phyloP scores from a whole-genome alignment of 163 green algal species.

The Prototheca wickerhamii region DNA sequence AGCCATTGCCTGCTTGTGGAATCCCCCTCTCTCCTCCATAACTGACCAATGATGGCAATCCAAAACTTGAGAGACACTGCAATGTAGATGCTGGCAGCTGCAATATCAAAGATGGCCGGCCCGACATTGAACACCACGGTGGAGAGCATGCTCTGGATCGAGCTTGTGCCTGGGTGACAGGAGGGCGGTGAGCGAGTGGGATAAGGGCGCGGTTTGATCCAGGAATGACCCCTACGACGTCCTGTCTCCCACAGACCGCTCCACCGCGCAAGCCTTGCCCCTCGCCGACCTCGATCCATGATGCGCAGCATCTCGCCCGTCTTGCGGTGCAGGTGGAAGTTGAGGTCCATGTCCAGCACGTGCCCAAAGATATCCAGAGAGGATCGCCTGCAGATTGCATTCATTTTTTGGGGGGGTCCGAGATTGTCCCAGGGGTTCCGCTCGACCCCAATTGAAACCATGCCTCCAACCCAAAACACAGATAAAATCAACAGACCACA shows the following conservation, averaged over 20 bases:
- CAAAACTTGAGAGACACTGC: slow-evolving; percentile 53
- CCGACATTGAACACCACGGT: slow-evolving; percentile 72
- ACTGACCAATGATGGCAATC: slow-evolving; percentile 66
- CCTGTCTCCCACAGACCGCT: not conserved
- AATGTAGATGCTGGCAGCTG: slow-evolving; percentile 62
- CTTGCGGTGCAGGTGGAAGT: slow-evolving; percentile 71
- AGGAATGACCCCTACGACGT: not conserved
- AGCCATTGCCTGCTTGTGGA: too few relatives aligned
- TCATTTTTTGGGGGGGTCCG: too few relatives aligned
- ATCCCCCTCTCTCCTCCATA: too few relatives aligned
- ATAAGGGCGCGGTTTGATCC: not conserved
- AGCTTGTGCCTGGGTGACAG: slow-evolving; percentile 9
- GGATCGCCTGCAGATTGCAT: slow-evolving; percentile 49
- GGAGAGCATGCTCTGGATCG: slow-evolving; percentile 63
- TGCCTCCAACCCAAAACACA: not conserved
- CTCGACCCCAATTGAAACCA: not conserved
- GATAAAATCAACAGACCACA: not conserved
- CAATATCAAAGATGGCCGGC: slow-evolving; percentile 62
- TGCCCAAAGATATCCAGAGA: slow-evolving; percentile 68
- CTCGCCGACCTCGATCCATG: slow-evolving; percentile 55
- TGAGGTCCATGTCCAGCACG: slow-evolving; percentile 70
- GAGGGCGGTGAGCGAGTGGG: too few relatives aligned
- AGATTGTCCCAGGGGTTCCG: too few relatives aligned
- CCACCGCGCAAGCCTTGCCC: not conserved
- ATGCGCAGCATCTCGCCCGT: slow-evolving; percentile 75